Base-by-base conservation (phyloP, 139 green algal genomes). In the Astrephomene gubernaculifera region DNA sequence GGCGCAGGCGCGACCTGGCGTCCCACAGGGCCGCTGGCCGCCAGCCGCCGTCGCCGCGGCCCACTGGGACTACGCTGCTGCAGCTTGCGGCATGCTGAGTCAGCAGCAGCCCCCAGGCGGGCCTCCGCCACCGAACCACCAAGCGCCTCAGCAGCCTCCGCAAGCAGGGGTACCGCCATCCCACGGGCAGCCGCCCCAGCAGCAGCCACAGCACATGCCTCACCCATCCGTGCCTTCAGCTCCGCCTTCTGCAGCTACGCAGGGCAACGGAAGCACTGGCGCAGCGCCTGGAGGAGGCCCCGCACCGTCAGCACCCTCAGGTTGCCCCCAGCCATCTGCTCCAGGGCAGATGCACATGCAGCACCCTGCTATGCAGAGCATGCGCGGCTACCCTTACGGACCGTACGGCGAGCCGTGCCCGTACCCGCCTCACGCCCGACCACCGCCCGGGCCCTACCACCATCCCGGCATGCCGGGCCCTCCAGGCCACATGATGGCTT, bases 381-480 rank as follows among this genome's bases (percentile, higher is more conserved):
- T 80, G 31, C 71, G 45, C 0, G 31, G 31, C 4, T 80, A 80
- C n/a, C 43, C 71, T 0, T 80, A 80, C 25, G 71, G 71, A 3
- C 71, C 45, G 1, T 80, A 80, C 35, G 71, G 73, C 54, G 73
- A 70, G 54, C 73, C 49, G 14, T 41, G n/a, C 49, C 54, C 39
- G 1, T 83, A 83, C n/a, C 57, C 57, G 14, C 60, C 60, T 29
- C 63, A 83, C 39, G 27, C 24, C 3, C 36, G 52, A 24, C 54
- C 54, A 54, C 54, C 54, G 39, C 71, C 71, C 1, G 71, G 71
- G 2, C 9, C 41, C 33, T 70, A 70, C 76, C 76, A 35, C 39
- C 76, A 72, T 9, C 76, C 76, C 0, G 76, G 57, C 41, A 83
- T 83, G 54, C 57, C 76, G 0, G 76, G 38, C 0, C 53, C 76